These are phyloP conservation scores for Scheffersomyces illinoinensis DNA, from an alignment of 1,139 yeast species.

Conservation along the genomic window DNA sequence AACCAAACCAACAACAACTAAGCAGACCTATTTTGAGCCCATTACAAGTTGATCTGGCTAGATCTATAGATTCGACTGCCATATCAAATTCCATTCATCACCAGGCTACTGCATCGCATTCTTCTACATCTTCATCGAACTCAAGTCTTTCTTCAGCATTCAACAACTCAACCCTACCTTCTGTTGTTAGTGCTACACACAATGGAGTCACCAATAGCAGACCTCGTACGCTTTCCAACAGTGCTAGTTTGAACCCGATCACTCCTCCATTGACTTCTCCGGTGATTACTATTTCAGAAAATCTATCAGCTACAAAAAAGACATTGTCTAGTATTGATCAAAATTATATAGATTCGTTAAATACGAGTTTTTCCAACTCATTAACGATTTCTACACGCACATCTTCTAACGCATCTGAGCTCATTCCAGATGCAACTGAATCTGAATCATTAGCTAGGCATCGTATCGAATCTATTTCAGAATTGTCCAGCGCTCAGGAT, in stretches of 20 bases:
- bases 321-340: slow-evolving; percentile 37
- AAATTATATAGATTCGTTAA: slow-evolving; percentile 32
- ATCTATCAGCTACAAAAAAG: slow-evolving; percentile 28
- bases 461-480: slow-evolving; percentile 21
- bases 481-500: slow-evolving; percentile 29
- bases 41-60: slow-evolving; percentile 20
- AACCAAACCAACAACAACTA: slow-evolving; percentile 10
- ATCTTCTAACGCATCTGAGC: background rate
- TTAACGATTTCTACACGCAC: slow-evolving; percentile 1
- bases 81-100: slow-evolving; percentile 5
- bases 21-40: slow-evolving; percentile 23
- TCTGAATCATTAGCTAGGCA: slow-evolving; percentile 2
- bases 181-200: slow-evolving; percentile 1
- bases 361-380: slow-evolving; percentile 8
- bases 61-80: slow-evolving; percentile 3
- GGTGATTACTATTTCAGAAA: slow-evolving; percentile 43
- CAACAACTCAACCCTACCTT: background rate
- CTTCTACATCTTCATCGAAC: slow-evolving; percentile 11
- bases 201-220: slow-evolving; percentile 6
- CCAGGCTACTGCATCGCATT: slow-evolving; percentile 12
- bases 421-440: background rate
- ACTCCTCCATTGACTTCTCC: slow-evolving; percentile 43
- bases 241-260: slow-evolving; percentile 20
- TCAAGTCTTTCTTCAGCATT: slow-evolving; percentile 6
- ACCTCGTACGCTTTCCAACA: slow-evolving; percentile 13